phyloP scores from a whole-genome alignment of 2,329 filamentous ascomycete species.

The Trichoderma asperellum region DNA sequence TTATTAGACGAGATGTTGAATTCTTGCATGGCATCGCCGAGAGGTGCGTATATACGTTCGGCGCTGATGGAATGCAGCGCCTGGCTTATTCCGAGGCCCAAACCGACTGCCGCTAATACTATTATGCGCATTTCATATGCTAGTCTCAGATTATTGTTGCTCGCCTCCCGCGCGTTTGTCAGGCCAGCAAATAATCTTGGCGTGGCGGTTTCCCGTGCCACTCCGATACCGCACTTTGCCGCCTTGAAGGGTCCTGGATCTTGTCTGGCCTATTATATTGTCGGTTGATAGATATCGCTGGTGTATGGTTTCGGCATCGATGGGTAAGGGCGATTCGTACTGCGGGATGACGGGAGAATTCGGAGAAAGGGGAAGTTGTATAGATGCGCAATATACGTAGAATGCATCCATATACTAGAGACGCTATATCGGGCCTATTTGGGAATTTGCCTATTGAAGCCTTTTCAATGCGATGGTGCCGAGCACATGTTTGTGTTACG shows the following conservation, averaged over 20 bases:
- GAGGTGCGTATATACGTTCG: conserved; percentile 25
- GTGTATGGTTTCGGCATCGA: too few species aligned
- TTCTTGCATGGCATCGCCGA: background rate
- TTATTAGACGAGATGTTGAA: background rate
- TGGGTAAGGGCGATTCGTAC: background rate
- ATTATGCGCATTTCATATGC: background rate
- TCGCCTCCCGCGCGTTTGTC: background rate
- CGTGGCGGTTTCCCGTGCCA: background rate
- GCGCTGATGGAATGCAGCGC: background rate
- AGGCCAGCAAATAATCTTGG: background rate
- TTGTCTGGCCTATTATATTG: background rate
- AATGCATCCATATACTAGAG: background rate
- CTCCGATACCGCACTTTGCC: background rate
- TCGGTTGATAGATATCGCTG: background rate
- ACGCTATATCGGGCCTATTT: background rate
- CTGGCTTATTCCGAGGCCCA: conserved; percentile 10
- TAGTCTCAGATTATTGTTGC: background rate
- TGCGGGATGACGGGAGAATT: background rate
- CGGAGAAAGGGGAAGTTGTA: background rate
- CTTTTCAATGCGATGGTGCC: background rate
- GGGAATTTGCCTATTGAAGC: background rate
- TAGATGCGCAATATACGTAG: background rate
- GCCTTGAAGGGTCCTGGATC: background rate
- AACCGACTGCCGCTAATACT: background rate
- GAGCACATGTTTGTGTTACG: background rate